Conservation (phyloP, 768 basidiomycete genomes). For the Russula virescens region DNA sequence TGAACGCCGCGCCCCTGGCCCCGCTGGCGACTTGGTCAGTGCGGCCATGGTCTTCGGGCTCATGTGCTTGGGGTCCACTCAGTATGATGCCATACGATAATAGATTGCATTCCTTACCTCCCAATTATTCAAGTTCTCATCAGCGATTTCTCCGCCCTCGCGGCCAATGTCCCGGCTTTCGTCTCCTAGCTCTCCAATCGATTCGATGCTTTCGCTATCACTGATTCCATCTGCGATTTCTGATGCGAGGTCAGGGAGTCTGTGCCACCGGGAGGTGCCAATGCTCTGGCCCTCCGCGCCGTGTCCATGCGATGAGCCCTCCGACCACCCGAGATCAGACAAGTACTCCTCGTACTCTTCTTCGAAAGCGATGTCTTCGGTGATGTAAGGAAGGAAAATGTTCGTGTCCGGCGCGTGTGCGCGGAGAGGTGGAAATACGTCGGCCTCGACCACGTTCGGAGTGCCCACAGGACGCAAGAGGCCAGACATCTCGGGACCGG, state of each 20-base stretch:
- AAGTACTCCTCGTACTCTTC: constrained; percentile 96
- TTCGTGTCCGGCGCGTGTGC: constrained; percentile 79
- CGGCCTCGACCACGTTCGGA: constrained; percentile 72
- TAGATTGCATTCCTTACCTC: constrained; percentile 55
- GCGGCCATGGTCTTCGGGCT: constrained; percentile 94
- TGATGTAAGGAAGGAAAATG: constrained; percentile 84
- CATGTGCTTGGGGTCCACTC: constrained; percentile 63
- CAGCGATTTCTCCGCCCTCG: constrained; percentile 56
- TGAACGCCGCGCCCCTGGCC: constrained; percentile 57
- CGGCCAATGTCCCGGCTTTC: constrained; percentile 59
- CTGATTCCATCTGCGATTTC: constrained; percentile 85
- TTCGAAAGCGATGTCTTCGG: constrained; percentile 92
- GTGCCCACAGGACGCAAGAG: constrained; percentile 72
- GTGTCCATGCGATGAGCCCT: constrained; percentile 41
- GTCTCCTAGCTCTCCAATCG: constrained; percentile 84
- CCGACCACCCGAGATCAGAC: constrained; percentile 76
- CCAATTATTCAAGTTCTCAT: constrained; percentile 93
- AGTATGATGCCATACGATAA: neutral
- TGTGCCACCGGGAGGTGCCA: constrained; percentile 67
- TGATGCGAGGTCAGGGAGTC: constrained; percentile 71
- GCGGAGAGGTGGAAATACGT: constrained; percentile 93
- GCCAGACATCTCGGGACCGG: constrained; percentile 67
- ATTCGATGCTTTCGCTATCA: constrained; percentile 89
- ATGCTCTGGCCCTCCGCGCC: constrained; percentile 34
- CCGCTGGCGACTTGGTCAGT: constrained; percentile 85